phyloP scores from a whole-genome alignment of 1,284 basidiomycete genomes.

The Kwoniella shivajii region DNA sequence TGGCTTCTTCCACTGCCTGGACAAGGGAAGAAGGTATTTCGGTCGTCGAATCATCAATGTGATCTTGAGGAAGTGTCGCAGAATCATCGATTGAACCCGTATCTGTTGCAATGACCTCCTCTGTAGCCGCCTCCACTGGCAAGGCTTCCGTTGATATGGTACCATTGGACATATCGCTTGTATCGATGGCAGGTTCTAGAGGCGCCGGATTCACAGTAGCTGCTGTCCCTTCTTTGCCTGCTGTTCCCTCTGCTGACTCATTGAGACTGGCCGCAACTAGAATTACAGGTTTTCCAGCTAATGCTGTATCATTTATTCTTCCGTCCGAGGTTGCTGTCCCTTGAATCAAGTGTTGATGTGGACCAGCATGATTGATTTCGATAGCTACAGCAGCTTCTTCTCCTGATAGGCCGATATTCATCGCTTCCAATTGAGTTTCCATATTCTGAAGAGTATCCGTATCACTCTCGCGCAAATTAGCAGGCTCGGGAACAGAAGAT shows the following conservation, averaged over 20 bases:
- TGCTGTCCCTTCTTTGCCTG: neutral
- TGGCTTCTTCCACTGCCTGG: too few relatives aligned
- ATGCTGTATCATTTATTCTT: neutral
- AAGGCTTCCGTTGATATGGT: too few relatives aligned
- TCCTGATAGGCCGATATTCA: constrained; percentile 4
- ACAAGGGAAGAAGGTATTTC: too few relatives aligned
- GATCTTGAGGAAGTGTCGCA: too few relatives aligned
- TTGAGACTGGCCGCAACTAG: neutral
- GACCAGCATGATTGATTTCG: neutral
- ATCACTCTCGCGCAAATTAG: constrained; percentile 2
- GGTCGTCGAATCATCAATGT: too few relatives aligned
- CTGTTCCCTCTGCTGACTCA: neutral
- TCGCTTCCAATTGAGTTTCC: constrained; percentile 12
- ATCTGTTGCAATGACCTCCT: too few relatives aligned
- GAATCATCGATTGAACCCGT: too few relatives aligned
- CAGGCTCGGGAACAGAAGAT: constrained; percentile 4
- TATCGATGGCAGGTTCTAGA: too few relatives aligned
- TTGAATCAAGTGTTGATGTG: neutral
- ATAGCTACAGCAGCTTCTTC: constrained; percentile 10
- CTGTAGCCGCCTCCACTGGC: too few relatives aligned
- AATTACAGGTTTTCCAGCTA: neutral
- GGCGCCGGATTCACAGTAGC: too few relatives aligned
- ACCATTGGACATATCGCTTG: too few relatives aligned
- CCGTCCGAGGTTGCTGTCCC: neutral
- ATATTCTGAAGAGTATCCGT: constrained; percentile 2